Evolutionary conservation across 192 early-diverging fungal genomes (phyloP).

Genomic region (Obelidium mucronatum): DNA sequence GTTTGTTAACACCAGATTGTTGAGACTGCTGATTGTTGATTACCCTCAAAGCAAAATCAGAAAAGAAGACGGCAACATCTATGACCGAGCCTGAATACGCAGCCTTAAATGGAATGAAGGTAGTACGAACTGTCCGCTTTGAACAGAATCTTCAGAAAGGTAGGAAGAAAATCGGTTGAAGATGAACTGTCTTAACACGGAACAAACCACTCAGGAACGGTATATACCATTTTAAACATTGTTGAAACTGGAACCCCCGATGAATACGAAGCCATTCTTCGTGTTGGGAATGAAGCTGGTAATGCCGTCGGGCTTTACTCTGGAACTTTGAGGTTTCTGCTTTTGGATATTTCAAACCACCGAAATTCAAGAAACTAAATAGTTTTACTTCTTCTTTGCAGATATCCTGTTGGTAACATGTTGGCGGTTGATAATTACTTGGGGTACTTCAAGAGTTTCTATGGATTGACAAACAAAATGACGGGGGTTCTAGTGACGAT

Average conservation of each 20-base stretch:
- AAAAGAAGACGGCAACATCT: neutral
- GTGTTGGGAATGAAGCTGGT: conserved; percentile 28
- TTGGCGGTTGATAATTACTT: conserved; percentile 41
- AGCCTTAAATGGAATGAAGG: conserved; percentile 22
- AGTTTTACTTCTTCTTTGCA: neutral
- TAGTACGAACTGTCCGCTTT: conserved; percentile 34
- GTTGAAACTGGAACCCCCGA: conserved; percentile 22
- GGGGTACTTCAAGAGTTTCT: conserved; percentile 39
- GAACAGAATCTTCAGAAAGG: conserved; percentile 21
- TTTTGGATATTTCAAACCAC: neutral
- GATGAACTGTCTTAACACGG: neutral
- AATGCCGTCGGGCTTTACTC: conserved; percentile 19
- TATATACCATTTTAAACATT: conserved; percentile 34
- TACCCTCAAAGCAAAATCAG: conserved; percentile 16
- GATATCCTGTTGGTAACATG: conserved; percentile 40
- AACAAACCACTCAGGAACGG: neutral
- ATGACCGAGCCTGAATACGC: conserved; percentile 24
- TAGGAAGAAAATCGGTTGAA: neutral
- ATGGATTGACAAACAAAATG: conserved; percentile 32
- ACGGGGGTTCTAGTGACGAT: conserved; percentile 2
- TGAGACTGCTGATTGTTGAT: neutral
- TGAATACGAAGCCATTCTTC: conserved; percentile 37
- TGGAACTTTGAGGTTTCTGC: conserved; percentile 28
- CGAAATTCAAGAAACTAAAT: neutral
- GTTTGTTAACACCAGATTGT: neutral